Conservation (phyloP, 2,329 filamentous ascomycete genomes). For the Penicillium crustosum region DNA sequence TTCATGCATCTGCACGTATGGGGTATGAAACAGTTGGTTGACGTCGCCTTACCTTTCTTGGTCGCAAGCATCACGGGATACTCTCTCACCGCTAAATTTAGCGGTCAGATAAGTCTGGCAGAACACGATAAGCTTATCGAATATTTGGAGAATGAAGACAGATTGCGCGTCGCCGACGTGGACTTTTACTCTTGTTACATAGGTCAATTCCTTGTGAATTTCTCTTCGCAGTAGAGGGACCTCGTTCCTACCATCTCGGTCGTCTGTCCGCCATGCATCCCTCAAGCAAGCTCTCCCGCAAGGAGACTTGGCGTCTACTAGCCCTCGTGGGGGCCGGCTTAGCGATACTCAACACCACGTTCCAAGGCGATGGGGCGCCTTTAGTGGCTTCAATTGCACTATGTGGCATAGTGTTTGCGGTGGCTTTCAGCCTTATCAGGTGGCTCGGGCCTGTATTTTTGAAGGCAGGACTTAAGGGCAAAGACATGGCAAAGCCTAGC, state of each 20-base stretch:
- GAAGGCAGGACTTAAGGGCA: conserved; percentile 81
- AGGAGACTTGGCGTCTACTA: conserved; percentile 59
- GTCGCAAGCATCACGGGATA: conserved; percentile 20
- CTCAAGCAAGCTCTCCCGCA: conserved; percentile 46
- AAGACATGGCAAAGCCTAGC: conserved; percentile 77
- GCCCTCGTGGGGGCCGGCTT: conserved; percentile 68
- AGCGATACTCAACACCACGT: conserved; percentile 72
- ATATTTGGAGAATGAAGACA: conserved; percentile 29
- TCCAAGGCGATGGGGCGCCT: conserved; percentile 82
- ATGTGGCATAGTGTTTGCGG: conserved; percentile 77
- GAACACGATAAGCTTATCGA: conserved; percentile 23
- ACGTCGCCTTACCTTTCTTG: conserved; percentile 22
- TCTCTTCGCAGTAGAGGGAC: conserved; percentile 1
- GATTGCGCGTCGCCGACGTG: conserved; percentile 26
- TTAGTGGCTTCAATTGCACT: conserved; percentile 85
- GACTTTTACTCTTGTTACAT: neutral
- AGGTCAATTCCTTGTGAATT: conserved; percentile 5
- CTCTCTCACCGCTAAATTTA: conserved; percentile 18
- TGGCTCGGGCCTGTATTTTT: conserved; percentile 93
- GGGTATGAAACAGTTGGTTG: conserved; percentile 24
- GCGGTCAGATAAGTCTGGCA: conserved; percentile 30
- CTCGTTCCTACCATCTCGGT: neutral
- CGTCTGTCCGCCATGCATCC: conserved; percentile 33
- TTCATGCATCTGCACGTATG: conserved; percentile 19
- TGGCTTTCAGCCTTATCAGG: conserved; percentile 80